These are phyloP conservation scores for Pluteus cervinus DNA, from an alignment of 768 basidiomycete genomes.

Conservation along the genomic window DNA sequence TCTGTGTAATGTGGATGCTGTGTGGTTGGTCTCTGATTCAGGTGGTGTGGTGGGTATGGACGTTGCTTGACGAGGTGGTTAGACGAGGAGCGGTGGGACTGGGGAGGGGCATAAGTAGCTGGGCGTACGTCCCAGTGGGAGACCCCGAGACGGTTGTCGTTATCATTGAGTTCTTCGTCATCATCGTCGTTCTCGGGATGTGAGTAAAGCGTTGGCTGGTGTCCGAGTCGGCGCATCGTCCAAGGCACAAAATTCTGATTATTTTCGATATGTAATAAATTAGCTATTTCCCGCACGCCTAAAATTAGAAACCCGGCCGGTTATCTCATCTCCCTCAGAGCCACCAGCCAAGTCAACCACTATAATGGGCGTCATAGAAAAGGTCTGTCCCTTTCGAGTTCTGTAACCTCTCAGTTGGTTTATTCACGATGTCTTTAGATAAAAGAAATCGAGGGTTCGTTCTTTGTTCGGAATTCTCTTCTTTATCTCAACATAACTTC, in stretches of 20 bases:
- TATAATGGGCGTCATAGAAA: conserved; percentile 89
- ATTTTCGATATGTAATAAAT: too few species aligned
- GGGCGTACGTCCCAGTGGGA: conserved; percentile 23
- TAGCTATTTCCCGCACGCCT: conserved; percentile 1
- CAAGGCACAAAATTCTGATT: conserved; percentile 8
- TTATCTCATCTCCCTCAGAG: conserved; percentile 8
- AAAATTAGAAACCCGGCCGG: conserved; percentile 4
- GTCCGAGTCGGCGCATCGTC: conserved; percentile 47
- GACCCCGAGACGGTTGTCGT: conserved; percentile 29
- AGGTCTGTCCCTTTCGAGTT: conserved; percentile 36
- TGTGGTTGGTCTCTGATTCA: too few species aligned
- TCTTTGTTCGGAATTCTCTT: background rate
- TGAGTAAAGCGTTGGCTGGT: conserved; percentile 64
- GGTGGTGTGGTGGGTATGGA: too few species aligned
- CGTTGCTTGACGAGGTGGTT: too few species aligned
- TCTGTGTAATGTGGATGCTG: conserved; percentile 35
- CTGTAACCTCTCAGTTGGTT: background rate
- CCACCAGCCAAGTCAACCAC: background rate
- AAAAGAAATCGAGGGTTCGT: conserved; percentile 90
- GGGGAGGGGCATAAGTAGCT: conserved; percentile 15
- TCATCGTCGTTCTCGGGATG: conserved; percentile 39
- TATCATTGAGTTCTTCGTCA: conserved; percentile 41
- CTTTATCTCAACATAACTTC: background rate
- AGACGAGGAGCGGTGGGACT: too few species aligned
- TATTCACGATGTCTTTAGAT: conserved; percentile 45